Evolutionary conservation across 2,329 filamentous ascomycete genomes (phyloP).

Genomic region (Harringtonia lauricola): DNA sequence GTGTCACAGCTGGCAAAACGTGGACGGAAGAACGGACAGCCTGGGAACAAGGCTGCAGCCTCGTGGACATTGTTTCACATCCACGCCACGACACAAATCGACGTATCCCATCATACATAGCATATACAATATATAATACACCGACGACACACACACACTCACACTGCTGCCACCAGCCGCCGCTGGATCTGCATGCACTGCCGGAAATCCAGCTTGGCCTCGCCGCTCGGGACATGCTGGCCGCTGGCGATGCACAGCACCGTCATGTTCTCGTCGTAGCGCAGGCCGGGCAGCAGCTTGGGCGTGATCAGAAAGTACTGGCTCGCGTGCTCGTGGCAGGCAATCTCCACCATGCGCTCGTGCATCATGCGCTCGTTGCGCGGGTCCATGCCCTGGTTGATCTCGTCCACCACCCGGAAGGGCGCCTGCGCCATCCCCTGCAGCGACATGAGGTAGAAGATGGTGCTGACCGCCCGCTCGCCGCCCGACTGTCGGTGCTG

Average conservation of each 20-base stretch:
- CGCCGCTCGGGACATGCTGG: constrained; percentile 53
- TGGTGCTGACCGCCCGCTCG: constrained; percentile 90
- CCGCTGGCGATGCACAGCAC: constrained; percentile 90
- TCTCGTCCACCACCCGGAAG: constrained; percentile 97
- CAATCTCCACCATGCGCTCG: constrained; percentile 95
- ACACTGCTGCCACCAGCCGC: constrained; percentile 7
- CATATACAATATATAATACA: too few relatives aligned
- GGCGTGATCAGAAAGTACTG: constrained; percentile 97
- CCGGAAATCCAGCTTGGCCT: constrained; percentile 36
- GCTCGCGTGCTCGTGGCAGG: constrained; percentile 68
- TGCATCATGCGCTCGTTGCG: constrained; percentile 98
- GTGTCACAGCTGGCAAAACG: too few relatives aligned
- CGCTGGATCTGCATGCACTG: constrained; percentile 10
- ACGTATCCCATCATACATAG: too few relatives aligned
- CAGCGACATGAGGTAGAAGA: constrained; percentile 97
- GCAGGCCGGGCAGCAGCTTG: constrained; percentile 76
- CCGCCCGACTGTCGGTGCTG: constrained; percentile 92
- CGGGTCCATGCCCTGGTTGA: constrained; percentile 99
- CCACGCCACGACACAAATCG: too few relatives aligned
- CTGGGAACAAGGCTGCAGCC: too few relatives aligned
- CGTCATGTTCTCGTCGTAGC: constrained; percentile 84
- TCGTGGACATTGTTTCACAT: too few relatives aligned
- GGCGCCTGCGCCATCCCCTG: constrained; percentile 88
- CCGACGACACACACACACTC: too few relatives aligned
- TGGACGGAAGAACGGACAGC: too few relatives aligned